These are phyloP conservation scores for Trametes polyzona DNA, from an alignment of 1,284 basidiomycete genomes.

Conservation along the genomic window DNA sequence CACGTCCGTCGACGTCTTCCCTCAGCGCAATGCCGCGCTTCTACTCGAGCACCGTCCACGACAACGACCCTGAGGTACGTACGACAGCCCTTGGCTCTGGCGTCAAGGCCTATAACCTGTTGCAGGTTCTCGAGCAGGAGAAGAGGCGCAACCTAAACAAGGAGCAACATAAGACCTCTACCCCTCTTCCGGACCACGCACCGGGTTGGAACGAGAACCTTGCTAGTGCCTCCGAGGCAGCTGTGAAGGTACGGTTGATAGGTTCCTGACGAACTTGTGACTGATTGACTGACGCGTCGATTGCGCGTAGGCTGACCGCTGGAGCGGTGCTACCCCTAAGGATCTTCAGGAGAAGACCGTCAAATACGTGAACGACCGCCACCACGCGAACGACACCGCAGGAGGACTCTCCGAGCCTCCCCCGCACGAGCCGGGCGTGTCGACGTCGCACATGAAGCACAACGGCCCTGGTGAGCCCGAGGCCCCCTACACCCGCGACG, in stretches of 20 bases:
- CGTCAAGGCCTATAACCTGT: too few relatives aligned
- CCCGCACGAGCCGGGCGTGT: constrained; percentile 22
- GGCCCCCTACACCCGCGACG: constrained; percentile 44
- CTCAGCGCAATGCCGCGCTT: constrained; percentile 18
- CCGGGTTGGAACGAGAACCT: constrained; percentile 79
- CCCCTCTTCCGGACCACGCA: constrained; percentile 54
- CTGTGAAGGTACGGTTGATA: constrained; percentile 56
- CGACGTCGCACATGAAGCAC: constrained; percentile 21
- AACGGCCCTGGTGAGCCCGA: constrained; percentile 22
- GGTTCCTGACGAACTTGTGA: background rate
- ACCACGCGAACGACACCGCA: constrained; percentile 36
- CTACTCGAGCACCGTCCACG: constrained; percentile 59
- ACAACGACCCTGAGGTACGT: constrained; percentile 61
- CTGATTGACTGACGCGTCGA: background rate
- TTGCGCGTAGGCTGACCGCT: constrained; percentile 39
- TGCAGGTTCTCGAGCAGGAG: constrained; percentile 56
- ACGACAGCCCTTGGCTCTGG: too few relatives aligned
- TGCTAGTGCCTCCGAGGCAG: constrained; percentile 69
- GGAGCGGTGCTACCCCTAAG: constrained; percentile 18
- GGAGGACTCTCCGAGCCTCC: constrained; percentile 13
- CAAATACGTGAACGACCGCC: constrained; percentile 41
- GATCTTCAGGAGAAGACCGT: constrained; percentile 46
- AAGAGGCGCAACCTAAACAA: constrained; percentile 57
- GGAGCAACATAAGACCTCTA: constrained; percentile 54
- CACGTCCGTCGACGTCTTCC: constrained; percentile 14